phyloP scores from a whole-genome alignment of 1,284 basidiomycete species.

The Ustilago xerochloae region DNA sequence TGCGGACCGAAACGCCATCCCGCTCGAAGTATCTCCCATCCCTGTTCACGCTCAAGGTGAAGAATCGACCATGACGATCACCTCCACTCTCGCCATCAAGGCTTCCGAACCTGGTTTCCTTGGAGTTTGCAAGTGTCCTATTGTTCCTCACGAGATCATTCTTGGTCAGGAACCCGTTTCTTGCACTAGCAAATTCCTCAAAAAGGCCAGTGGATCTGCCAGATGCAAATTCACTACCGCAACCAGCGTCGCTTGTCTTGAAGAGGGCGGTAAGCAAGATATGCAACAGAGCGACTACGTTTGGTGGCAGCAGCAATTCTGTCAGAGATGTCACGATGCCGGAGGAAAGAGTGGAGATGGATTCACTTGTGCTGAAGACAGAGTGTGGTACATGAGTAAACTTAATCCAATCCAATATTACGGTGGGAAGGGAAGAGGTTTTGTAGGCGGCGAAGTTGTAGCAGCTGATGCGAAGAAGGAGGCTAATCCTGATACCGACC shows the following conservation, averaged over 20 bases:
- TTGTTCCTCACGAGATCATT: background rate
- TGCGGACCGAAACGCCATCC: too few relatives aligned
- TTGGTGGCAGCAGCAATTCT: slow-evolving; percentile 24
- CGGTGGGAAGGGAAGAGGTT: too few relatives aligned
- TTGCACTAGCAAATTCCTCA: slow-evolving; percentile 1
- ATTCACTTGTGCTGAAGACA: slow-evolving; percentile 3
- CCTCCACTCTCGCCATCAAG: background rate
- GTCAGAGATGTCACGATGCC: slow-evolving; percentile 13
- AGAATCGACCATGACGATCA: slow-evolving; percentile 2
- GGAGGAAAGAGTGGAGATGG: slow-evolving; percentile 3
- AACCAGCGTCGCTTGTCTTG: background rate
- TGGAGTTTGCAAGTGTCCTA: background rate
- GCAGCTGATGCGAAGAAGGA: too few relatives aligned
- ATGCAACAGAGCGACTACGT: background rate
- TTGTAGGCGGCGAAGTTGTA: too few relatives aligned
- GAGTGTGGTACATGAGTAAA: too few relatives aligned
- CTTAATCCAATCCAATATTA: too few relatives aligned
- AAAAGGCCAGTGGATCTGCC: background rate
- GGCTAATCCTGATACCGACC: too few relatives aligned
- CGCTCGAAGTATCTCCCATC: too few relatives aligned
- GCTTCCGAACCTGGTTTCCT: background rate
- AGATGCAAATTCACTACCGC: background rate
- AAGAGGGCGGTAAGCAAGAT: background rate
- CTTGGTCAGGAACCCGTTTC: background rate
- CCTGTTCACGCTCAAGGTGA: too few relatives aligned